Percentiles rank a stretch among this genome's conserved stretches.
phyloP scores from a whole-genome alignment of 2,329 filamentous ascomycete genomes.

The Botrytis fabae region DNA sequence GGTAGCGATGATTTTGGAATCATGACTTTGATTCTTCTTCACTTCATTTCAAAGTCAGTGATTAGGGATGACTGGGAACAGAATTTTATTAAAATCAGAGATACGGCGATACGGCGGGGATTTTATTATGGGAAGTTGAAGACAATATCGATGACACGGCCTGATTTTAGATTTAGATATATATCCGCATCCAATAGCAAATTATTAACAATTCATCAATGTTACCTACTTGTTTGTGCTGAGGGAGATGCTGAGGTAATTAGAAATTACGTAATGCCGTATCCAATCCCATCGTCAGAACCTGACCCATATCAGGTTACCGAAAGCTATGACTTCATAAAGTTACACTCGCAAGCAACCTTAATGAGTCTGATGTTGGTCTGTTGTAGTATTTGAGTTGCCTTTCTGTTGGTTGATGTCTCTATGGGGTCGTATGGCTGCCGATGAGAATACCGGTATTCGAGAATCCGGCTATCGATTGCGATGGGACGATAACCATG shows the following conservation, averaged over 20 bases:
- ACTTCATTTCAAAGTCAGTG: background rate
- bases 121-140: background rate
- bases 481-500: background rate
- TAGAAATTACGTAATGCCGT: no score
- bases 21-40: background rate
- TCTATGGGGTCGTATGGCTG: no score
- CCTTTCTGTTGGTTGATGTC: no score
- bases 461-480: background rate
- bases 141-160: background rate
- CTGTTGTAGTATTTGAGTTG: background rate
- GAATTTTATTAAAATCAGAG: background rate
- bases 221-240: no score
- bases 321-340: background rate
- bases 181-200: background rate
- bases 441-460: background rate
- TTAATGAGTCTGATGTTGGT: no score
- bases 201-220: background rate
- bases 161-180: background rate
- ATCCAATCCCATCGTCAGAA: background rate
- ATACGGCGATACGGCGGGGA: background rate
- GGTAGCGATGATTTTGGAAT: background rate
- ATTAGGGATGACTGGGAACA: background rate
- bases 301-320: background rate
- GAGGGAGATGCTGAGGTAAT: no score
- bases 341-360: no score